Evolutionary conservation across 495 filamentous ascomycete genomes (phyloP).

Genomic region (Baudoinia panamericana): DNA sequence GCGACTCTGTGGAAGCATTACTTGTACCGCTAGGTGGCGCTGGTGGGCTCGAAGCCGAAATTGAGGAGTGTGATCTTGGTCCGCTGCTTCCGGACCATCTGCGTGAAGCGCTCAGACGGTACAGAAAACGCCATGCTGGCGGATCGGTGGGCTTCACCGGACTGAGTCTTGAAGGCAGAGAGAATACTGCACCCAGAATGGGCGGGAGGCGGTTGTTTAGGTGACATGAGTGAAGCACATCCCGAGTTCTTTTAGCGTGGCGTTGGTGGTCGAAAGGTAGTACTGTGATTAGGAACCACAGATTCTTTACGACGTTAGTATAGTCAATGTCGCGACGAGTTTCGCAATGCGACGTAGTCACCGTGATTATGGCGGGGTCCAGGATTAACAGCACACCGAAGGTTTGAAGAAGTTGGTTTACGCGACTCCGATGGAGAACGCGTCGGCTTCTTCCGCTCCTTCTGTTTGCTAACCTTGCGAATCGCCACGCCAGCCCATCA

Average conservation of each 20-base stretch:
- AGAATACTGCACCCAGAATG: conserved; percentile 25
- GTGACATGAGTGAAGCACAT: conserved; percentile 16
- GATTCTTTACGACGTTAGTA: too few relatives aligned
- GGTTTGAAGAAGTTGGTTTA: too few relatives aligned
- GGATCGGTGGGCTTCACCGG: conserved; percentile 64
- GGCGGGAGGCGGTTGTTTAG: conserved; percentile 31
- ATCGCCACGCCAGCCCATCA: too few relatives aligned
- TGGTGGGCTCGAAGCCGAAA: conserved; percentile 12
- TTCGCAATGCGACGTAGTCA: too few relatives aligned
- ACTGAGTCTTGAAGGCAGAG: conserved; percentile 45
- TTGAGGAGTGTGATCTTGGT: conserved; percentile 35
- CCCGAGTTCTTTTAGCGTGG: neutral
- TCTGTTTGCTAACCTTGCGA: too few relatives aligned
- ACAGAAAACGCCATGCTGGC: conserved; percentile 48
- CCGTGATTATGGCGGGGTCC: too few relatives aligned
- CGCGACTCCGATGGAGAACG: too few relatives aligned
- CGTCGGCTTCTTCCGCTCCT: too few relatives aligned
- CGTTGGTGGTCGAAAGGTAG: too few relatives aligned
- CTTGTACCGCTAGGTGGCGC: conserved; percentile 6
- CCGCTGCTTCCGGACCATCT: conserved; percentile 73
- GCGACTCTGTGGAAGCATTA: neutral
- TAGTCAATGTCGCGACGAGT: too few relatives aligned
- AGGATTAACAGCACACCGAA: too few relatives aligned
- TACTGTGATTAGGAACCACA: too few relatives aligned
- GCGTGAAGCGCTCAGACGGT: conserved; percentile 61